phyloP scores from a whole-genome alignment of 2,329 filamentous ascomycete genomes.

The Raffaelea deltoideospora region DNA sequence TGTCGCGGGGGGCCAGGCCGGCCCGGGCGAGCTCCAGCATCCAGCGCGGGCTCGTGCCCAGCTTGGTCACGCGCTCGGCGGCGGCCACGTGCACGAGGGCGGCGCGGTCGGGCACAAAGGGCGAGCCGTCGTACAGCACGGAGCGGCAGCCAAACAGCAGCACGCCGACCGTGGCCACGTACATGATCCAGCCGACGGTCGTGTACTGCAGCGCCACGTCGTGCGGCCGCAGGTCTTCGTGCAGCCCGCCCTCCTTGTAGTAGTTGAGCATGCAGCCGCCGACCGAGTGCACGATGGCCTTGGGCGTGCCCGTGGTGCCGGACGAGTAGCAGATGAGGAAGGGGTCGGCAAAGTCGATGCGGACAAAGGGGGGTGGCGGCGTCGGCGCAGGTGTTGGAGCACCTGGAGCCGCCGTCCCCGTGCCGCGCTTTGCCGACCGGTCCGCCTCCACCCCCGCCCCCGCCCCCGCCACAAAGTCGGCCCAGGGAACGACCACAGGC shows the following conservation, averaged over 20 bases:
- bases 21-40: slow-evolving; percentile 56
- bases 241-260: slow-evolving; percentile 42
- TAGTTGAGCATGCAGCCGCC: slow-evolving; percentile 44
- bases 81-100: slow-evolving; percentile 48
- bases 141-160: slow-evolving; percentile 45
- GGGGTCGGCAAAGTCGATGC: slow-evolving; percentile 56
- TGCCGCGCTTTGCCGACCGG: slow-evolving; percentile 46
- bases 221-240: slow-evolving; percentile 25
- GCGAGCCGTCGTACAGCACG: slow-evolving; percentile 71
- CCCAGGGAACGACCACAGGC: slow-evolving; percentile 24
- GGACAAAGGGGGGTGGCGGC: slow-evolving; percentile 32
- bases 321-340: slow-evolving; percentile 67
- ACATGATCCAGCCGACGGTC: slow-evolving; percentile 83
- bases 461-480: slow-evolving; percentile 23
- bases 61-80: slow-evolving; percentile 50
- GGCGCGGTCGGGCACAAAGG: slow-evolving; percentile 54
- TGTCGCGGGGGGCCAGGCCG: slow-evolving; percentile 42
- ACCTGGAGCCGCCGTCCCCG: slow-evolving; percentile 43
- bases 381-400: too few relatives aligned
- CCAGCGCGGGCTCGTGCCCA: slow-evolving; percentile 66
- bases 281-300: slow-evolving; percentile 69
- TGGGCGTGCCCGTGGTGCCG: slow-evolving; percentile 70
- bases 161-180: slow-evolving; percentile 43
- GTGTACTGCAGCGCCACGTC: slow-evolving; percentile 39
- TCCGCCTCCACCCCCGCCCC: slow-evolving; percentile 20